Evolutionary conservation across 139 green algal species (phyloP), one percentile per base, ranked within the genome.

Genomic region (Pleodorina starrii): DNA sequence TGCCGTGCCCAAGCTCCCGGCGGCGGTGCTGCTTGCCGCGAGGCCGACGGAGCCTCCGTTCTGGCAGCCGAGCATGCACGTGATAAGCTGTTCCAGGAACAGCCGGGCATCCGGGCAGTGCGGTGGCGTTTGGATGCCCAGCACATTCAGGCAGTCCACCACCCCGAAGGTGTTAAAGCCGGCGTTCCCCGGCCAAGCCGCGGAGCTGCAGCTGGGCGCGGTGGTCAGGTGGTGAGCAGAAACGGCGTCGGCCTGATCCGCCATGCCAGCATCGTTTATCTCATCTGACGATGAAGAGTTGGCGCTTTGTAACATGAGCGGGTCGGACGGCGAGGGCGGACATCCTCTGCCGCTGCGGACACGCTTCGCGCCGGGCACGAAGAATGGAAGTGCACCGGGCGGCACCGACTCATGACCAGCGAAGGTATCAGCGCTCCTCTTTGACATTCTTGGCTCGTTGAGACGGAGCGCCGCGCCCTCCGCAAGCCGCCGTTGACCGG

Each of bases 281-380:
- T 84, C 77, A 51, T 84, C 77, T 25, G 77, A 84, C 1, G 77
- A 84, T 36, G 48, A 84, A 12, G 77, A 84, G n/a, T 43, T 27
- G 0, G 77, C 35, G 29, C 5, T 17, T 4, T 72, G 4, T 2
- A 25, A 59, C 29, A 32, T 36, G 32, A 71, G 19, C 0, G n/a
- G 48, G 32, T 48, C 50, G 23, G n/a, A 72, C 16, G 77, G 77
- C 3, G 77, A 84, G 10, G 50, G 77, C 23, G 77, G 48, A 25
- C 7, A 48, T 14, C 44, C 29, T 44, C 44, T n/a, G 16, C 44
- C 19, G n/a, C 74, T 43, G 76, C 76, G 48, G 21, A 71, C 14
- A 29, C 76, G 76, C 44, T 84, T 84, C 16, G 48, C 48, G 7
- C 9, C 29, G 32, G 76, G 50, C 48, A 17, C n/a, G 14, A 69